Conservation (phyloP, 306 rosid genomes). For the Potentilla sterilis region DNA sequence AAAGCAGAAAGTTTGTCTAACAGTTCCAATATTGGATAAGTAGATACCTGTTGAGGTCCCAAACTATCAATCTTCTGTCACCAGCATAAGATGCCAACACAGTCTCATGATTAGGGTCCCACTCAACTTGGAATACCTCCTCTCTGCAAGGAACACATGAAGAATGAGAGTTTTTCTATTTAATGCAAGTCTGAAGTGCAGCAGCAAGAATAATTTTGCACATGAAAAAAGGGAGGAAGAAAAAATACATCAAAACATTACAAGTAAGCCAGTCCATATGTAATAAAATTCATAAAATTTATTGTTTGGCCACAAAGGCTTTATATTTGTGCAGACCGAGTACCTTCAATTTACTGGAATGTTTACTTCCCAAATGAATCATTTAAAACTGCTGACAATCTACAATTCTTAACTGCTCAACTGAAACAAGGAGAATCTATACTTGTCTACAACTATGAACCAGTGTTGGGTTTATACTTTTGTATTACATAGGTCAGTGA, state of each 20-base stretch:
- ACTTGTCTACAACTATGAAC: not conserved
- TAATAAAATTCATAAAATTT: not conserved
- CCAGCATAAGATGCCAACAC: constrained; percentile 86
- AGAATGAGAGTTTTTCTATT: not conserved
- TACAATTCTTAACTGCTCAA: not conserved
- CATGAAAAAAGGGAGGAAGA: not conserved
- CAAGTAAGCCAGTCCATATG: not conserved
- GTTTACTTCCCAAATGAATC: not conserved
- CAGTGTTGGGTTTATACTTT: not conserved
- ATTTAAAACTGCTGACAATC: not conserved
- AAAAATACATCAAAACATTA: not conserved
- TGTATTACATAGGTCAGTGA: not conserved
- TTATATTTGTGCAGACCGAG: not conserved
- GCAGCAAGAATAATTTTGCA: not conserved
- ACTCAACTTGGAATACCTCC: constrained; percentile 94
- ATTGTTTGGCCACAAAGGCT: not conserved
- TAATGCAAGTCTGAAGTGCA: not conserved
- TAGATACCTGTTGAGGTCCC: constrained; percentile 90
- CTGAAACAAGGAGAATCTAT: not conserved
- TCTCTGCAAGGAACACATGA: constrained; percentile 48
- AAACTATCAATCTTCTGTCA: constrained; percentile 86
- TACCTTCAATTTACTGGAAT: not conserved
- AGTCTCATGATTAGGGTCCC: constrained; percentile 93
- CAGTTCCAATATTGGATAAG: not conserved
- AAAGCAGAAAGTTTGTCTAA: constrained; percentile 2